Evolutionary conservation across 768 basidiomycete species (phyloP), one percentile per base, ranked within the genome.

Genomic region (Ramaria rubella): DNA sequence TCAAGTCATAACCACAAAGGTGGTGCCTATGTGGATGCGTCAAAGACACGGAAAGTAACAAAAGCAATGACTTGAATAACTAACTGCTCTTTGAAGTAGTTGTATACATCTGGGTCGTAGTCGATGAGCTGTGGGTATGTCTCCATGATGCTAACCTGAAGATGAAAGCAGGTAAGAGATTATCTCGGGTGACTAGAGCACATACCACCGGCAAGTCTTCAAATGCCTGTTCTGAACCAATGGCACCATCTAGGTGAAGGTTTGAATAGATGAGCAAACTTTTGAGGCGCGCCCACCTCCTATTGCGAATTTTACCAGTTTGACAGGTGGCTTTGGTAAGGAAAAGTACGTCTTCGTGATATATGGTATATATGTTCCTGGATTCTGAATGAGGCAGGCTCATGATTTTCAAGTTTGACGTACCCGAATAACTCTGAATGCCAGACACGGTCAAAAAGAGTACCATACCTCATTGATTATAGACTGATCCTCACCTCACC

Each of bases 51-150:
- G 23, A 21, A 26, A 4, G 21, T 14, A n/a, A 8, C 51, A 34
- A 26, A 31, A n/a, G 9, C 14, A 26, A 51, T 6, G n/a, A 50
- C 43, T 2, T 19, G 7, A 24, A n/a, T 7, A 15, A 3, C 14
- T 58, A 60, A 86, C 86, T 86, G 84, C 61, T 80, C 73, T 59
- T 78, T 76, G 69, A 88, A 88, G 64, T 86, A 86, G 17, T 44
- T 38, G 38, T 53, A 82, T 5, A 86, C 82, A 4, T 78, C 77
- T 45, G 74, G 72, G 59, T 89, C 82, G 62, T 89, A 89, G 31
- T 80, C 83, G 51, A 90, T 86, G 27, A 89, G 70, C 64, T 88
- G 87, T 1, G 87, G 87, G 64, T 83, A 86, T 4, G 87, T 88
- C 69, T 86, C 79, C 17, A 88, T 67, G 29, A 85, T 73, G 55